Evolutionary conservation across 306 rosid species (phyloP).

Genomic region (Gynostemma pentaphyllum): DNA sequence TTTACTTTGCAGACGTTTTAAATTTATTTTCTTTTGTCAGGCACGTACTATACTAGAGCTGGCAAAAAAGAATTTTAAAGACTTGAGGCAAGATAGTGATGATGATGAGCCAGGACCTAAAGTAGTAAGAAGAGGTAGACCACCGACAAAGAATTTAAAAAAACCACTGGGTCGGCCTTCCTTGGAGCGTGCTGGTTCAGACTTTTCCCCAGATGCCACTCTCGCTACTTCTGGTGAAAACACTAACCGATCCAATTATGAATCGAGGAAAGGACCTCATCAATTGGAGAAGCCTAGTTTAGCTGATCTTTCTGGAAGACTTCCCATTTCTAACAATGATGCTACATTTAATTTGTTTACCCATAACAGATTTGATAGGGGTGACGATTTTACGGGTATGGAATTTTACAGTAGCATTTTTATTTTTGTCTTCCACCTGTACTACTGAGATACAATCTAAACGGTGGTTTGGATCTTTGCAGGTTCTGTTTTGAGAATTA

Average conservation of each 20-base stretch:
- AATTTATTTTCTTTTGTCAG: slow-evolving; percentile 20
- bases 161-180: slow-evolving; percentile 34
- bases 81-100: slow-evolving; percentile 62
- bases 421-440: slow-evolving; percentile 3
- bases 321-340: slow-evolving; percentile 29
- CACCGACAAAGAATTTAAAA: slow-evolving; percentile 47
- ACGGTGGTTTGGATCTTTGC: background rate
- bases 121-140: slow-evolving; percentile 58
- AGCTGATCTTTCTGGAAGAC: slow-evolving; percentile 30
- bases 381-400: slow-evolving; percentile 44
- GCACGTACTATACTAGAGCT: slow-evolving; percentile 62
- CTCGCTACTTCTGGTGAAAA: slow-evolving; percentile 44
- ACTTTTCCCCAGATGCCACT: slow-evolving; percentile 37
- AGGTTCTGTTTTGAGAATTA: slow-evolving; percentile 32
- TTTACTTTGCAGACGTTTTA: background rate
- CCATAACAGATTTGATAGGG: slow-evolving; percentile 33
- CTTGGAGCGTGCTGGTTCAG: slow-evolving; percentile 33
- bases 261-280: slow-evolving; percentile 34
- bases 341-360: slow-evolving; percentile 25
- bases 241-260: slow-evolving; percentile 21
- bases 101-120: slow-evolving; percentile 44
- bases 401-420: background rate
- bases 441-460: background rate
- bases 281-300: slow-evolving; percentile 27
- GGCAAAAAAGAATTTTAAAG: slow-evolving; percentile 46